Base-by-base conservation (phyloP, 2,329 filamentous ascomycete genomes). In the Aspergillus versicolor region DNA sequence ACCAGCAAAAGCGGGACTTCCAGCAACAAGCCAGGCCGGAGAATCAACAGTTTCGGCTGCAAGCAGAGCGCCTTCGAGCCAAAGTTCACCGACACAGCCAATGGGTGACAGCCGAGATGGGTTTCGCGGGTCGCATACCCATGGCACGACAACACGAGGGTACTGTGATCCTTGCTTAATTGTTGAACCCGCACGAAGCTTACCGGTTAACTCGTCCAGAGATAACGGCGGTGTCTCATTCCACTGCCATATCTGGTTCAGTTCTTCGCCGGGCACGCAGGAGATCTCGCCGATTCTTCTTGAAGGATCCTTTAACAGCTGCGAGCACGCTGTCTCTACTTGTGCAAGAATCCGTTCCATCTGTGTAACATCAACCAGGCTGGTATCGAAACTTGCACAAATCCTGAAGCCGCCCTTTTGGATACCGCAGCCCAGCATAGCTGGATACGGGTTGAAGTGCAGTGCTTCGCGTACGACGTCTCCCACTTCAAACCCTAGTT, bases 401-500 rank as follows among this genome's bases (percentile, higher is more conserved):
- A 79, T 70, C 55, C 75, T 65, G 54, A 81, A 76, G 1, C 78
- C 77, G 2, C 63, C 72, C 57, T 75, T 76, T 21, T 69, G 67
- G 5, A 80, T 74, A 5, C 76, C 76, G 61, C 72, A 80, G 3
- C 70, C 79, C 21, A 81, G 58, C 80, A 81, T 82, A 2, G 81
- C 69, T 4, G 79, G 75, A 57, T 82, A 81, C 0, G 78, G 73
- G 52, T 79, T 80, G 65, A 79, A 79, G 57, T 78, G 75, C 48
- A 68, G 65, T 1, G 71, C 71, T 51, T 73, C 71, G 9, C 61
- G 68, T 3, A 72, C 70, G 8, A 72, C 69, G 54, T 76, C 74
- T 22, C 70, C 73, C 11, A 63, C 44, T 8, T 63, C 56, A 50
- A 76, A 75, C 3, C 74, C 74, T 54, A 76, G 70, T 27, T 75